Evolutionary conservation across 345 rosid genomes (phyloP), one percentile per base, ranked within the genome.

Genomic region (Cardamine occulta): DNA sequence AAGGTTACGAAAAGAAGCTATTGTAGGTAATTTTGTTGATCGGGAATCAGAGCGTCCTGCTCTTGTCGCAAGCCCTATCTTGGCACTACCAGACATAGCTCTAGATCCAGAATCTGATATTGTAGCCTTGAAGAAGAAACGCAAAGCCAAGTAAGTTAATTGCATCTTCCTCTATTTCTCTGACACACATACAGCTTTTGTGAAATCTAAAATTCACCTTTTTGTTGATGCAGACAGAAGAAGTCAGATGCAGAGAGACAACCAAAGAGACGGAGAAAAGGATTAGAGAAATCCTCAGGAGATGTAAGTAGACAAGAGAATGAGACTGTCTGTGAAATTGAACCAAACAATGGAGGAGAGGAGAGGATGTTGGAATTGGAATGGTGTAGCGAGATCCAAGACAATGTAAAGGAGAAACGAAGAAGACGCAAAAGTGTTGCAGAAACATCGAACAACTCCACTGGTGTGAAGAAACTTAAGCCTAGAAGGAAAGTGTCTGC

Each of bases 11-110:
- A 88, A 74, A 70, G 78, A 80, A 49, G 85, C 87, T 54, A 73
- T 83, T 58, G 84, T 86, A 45, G 60, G 91, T 56, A 95, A 95
- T 83, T 95, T 92, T 79, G 99, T 95, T 15, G 99, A 95, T 72
- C 80, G 94, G 44, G 96, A 90, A 72, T 75, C 85, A 11, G 96
- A 92, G 72, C 92, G 98, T 26, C 97, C 98, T 48, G 83, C 87
- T 51, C 85, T 88, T 57, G 81, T 84, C 73, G 82, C 86, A 44
- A 74, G 72, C 35, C 87, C 89, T 82, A 86, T 90, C 57, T 54
- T 86, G 72, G 80, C 86, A 17, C 49, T 68, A 56, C 84, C 82
- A 9, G 60, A 62, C 63, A 65, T 68, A 49, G 29, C 70, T 65
- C 52, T 77, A 15, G 74, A 34, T 52, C 69, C 87, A 69, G 86